Base-by-base conservation (phyloP, 345 rosid genomes). In the Populus tremula region DNA sequence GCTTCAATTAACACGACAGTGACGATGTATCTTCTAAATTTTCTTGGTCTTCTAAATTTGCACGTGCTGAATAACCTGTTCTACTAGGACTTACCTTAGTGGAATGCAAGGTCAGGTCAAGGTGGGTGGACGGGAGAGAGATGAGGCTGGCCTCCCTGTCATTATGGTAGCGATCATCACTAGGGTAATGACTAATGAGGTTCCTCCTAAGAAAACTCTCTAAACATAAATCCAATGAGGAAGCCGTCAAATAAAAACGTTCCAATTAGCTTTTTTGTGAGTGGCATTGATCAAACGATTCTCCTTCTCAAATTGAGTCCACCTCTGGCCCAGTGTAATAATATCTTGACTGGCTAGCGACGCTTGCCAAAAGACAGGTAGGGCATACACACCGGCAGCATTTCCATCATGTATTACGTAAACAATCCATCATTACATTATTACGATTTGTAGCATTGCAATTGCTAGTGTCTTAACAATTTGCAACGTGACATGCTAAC, bases 81-180 rank as follows among this genome's bases (percentile, higher is more conserved):
- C 78, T 80, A 36, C 76, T 75, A 76, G 76, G 79, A 67, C 78
- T 65, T 36, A 77, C 64, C 66, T 45, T 31, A 64, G 25, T 50
- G 27, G 74, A 61, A 47, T 59, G 80, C 79, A 70, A 50, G 81
- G 79, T 72, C 38, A 23, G 12, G 73, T 29, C 63, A 45, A 33
- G 78, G 23, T 38, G 61, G 73, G 45, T 77, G 53, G 53, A 69
- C 12, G 29, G 74, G 68, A 76, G 67, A 21, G 50, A 67, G 7
- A 31, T 69, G 68, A 39, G 18, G 61, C 79, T 43, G 73, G 74
- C 66, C 31, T 78, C 35, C 41, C 35, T 43, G 67, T 72, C 81
- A 67, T 56, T 67, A 59, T 59, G 73, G 29, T 36, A 43, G 6
- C 67, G 27, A 72, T 72, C 66, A 65, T 72, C 43, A 18, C 8